These are phyloP conservation scores for Bipolaris zeicola DNA, from an alignment of 2,329 filamentous ascomycete genomes.

Conservation along the genomic window DNA sequence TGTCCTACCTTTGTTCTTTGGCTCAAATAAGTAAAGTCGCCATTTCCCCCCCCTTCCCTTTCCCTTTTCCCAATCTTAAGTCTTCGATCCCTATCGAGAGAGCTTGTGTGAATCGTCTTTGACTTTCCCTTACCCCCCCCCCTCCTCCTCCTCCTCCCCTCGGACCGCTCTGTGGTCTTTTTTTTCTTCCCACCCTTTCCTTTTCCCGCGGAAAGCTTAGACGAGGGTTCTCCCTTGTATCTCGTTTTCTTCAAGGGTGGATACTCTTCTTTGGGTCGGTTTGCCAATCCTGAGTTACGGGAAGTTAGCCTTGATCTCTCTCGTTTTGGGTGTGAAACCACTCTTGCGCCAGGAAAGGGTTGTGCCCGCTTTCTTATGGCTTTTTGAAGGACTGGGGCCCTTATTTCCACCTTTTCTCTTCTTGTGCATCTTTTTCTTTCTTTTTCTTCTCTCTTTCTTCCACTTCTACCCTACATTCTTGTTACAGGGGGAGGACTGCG, in stretches of 20 bases:
- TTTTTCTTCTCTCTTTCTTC: background rate
- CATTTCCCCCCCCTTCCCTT: background rate
- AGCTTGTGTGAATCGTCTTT: background rate
- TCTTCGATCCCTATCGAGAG: conserved; percentile 8
- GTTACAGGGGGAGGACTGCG: background rate
- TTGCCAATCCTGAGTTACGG: background rate
- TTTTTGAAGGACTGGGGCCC: conserved; percentile 14
- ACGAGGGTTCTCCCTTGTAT: conserved; percentile 1
- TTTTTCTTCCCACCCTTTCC: background rate
- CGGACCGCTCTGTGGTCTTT: conserved; percentile 5
- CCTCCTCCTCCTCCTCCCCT: background rate
- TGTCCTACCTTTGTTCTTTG: background rate
- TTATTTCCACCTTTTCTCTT: background rate
- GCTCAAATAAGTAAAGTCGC: conserved; percentile 15
- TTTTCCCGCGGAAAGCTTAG: background rate
- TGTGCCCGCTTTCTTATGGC: conserved; percentile 23
- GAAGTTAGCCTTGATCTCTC: no score
- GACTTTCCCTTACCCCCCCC: no score
- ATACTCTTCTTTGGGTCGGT: conserved; percentile 19
- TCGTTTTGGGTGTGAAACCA: conserved; percentile 34
- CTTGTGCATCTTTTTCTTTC: background rate
- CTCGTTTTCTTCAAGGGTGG: conserved; percentile 27
- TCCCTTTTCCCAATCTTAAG: conserved; percentile 4
- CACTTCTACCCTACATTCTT: background rate
- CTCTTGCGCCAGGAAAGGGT: conserved; percentile 24